Evolutionary conservation across 2,329 filamentous ascomycete genomes (phyloP).

Genomic region (Beauveria brongniartii): DNA sequence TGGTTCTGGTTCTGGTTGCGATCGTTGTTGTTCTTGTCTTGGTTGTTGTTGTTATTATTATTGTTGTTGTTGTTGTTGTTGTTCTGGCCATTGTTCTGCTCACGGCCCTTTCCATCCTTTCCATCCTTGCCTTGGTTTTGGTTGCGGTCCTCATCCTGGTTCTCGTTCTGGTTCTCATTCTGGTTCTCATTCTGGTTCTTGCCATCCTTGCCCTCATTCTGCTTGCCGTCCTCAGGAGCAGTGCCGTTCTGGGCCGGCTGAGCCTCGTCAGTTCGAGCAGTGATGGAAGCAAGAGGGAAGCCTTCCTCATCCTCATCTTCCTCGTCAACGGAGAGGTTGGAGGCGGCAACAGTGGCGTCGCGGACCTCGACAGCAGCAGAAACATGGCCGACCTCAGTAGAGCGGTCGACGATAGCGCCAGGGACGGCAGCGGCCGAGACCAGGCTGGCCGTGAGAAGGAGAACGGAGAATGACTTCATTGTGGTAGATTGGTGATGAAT

Average conservation of each 20-base stretch:
- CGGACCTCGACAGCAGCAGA: conserved; percentile 2
- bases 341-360: background rate
- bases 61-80: background rate
- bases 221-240: background rate
- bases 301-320: conserved; percentile 8
- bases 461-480: conserved; percentile 22
- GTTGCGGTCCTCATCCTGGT: background rate
- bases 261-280: background rate
- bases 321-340: background rate
- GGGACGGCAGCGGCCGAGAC: conserved; percentile 22
- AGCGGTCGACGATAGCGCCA: conserved; percentile 11
- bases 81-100: background rate
- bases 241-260: conserved; percentile 1
- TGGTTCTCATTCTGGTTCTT: background rate
- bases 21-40: conserved; percentile 2
- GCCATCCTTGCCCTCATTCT: background rate
- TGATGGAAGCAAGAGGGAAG: background rate
- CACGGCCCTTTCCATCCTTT: background rate
- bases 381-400: conserved; percentile 2
- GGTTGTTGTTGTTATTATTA: background rate
- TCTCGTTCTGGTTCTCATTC: background rate
- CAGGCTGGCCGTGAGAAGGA: conserved; percentile 23
- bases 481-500: background rate
- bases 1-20: conserved; percentile 13
- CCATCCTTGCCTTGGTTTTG: background rate